phyloP scores from a whole-genome alignment of 352 stramenopile genomes.

The Globisporangium rhizosaccharum region DNA sequence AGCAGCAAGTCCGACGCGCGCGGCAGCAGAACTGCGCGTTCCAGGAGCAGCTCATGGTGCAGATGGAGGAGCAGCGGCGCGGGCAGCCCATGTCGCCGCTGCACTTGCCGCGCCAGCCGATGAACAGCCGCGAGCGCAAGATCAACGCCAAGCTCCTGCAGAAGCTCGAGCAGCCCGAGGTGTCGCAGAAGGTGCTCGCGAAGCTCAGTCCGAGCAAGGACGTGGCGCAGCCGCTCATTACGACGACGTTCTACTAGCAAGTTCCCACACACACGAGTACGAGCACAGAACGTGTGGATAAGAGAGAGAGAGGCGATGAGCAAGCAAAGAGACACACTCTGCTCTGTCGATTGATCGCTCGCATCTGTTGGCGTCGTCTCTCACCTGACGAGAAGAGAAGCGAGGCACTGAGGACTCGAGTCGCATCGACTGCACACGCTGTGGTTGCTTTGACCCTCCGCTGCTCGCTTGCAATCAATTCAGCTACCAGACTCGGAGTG shows the following conservation, averaged over 20 bases:
- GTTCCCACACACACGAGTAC: too few relatives aligned
- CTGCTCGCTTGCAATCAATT: too few relatives aligned
- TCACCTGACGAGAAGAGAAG: too few relatives aligned
- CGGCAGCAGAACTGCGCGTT: slow-evolving; percentile 54
- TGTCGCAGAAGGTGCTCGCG: slow-evolving; percentile 51
- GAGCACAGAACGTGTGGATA: too few relatives aligned
- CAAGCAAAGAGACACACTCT: too few relatives aligned
- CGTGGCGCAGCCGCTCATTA: slow-evolving; percentile 25
- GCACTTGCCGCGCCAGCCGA: slow-evolving; percentile 49
- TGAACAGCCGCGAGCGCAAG: slow-evolving; percentile 58
- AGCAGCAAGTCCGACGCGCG: slow-evolving; percentile 24
- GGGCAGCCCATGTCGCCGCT: slow-evolving; percentile 42
- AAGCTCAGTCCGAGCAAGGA: slow-evolving; percentile 58
- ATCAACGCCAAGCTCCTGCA: slow-evolving; percentile 64
- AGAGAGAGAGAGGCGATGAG: too few relatives aligned
- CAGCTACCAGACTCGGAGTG: too few relatives aligned
- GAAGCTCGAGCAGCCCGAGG: slow-evolving; percentile 51
- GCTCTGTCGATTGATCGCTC: too few relatives aligned
- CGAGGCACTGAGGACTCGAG: too few relatives aligned
- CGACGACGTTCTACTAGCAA: slow-evolving; percentile 52
- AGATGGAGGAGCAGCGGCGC: slow-evolving; percentile 58
- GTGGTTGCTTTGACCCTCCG: too few relatives aligned
- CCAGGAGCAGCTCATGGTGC: slow-evolving; percentile 48
- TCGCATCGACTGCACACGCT: too few relatives aligned
- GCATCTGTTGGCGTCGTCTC: too few relatives aligned